Base-by-base conservation (phyloP, 768 basidiomycete species). In the Trametes meyenii region DNA sequence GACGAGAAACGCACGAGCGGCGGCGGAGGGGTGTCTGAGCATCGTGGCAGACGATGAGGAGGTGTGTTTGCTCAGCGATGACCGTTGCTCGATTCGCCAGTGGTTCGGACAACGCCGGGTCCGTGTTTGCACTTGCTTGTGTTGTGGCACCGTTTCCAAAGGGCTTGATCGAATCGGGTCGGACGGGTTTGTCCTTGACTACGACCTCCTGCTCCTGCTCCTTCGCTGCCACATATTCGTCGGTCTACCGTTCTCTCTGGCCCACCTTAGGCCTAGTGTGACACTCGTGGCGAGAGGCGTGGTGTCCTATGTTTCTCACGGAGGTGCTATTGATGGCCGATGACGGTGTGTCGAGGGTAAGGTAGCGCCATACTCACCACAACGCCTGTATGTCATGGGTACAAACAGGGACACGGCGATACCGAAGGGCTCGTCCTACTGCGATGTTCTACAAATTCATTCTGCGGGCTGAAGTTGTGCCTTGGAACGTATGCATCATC, bases 11-110 rank as follows among this genome's bases (percentile, higher is more conserved):
- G 63, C 61, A 70, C 70, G 64, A 10, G 65, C 58, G 38, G 70
- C 62, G 50, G 69, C 65, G 59, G 70, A 68, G 60, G 71, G 60
- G 39, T 69, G 62, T 63, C 68, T 71, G 59, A 73, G 66, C 72
- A 73, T 73, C 66, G 71, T 69, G 65, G 67, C 55, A 44, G 67
- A 64, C 64, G 65, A 54, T 63, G 69, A 67, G 62, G 60, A 69
- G 66, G 53, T 36, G 55, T 52, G 46, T 60, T 62, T 61, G 58
- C 40, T 40, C 59, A 19, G 29, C 58, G 55, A 35, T 64, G 58
- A 64, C 57, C 58, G 58, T 60, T 46, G 35, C 53, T 23, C 44
- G 39, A 23, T 10, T 42, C 21, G 51, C 51, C 58, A 60, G 43
- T 63, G 56, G 62, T 26, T 64, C 62, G 62, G 62, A 52, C 53